phyloP scores from a whole-genome alignment of 2,329 filamentous ascomycete genomes.

The Lasiodiplodia citricola region DNA sequence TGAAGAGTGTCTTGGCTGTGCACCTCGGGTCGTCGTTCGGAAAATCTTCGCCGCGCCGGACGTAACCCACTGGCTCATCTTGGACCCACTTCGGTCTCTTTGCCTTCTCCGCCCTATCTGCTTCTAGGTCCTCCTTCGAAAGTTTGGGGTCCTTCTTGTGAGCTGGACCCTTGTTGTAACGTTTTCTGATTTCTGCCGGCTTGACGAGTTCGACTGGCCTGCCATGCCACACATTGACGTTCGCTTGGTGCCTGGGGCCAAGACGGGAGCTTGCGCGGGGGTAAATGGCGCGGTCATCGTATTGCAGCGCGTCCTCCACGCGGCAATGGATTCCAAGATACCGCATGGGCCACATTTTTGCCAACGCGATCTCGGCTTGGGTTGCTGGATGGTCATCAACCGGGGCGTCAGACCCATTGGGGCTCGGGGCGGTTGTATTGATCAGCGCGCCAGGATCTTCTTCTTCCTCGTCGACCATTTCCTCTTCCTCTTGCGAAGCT shows the following conservation, averaged over 20 bases:
- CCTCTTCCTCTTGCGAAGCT: constrained; percentile 66
- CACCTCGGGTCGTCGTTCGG: constrained; percentile 73
- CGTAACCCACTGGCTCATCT: constrained; percentile 87
- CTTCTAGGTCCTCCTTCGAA: constrained; percentile 82
- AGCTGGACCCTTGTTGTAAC: constrained; percentile 63
- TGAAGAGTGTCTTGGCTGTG: constrained; percentile 79
- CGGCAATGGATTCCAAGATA: constrained; percentile 96
- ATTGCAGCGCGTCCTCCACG: constrained; percentile 92
- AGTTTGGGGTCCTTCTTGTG: constrained; percentile 78
- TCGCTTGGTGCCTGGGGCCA: constrained; percentile 89
- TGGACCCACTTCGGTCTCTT: constrained; percentile 91
- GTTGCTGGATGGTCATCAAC: constrained; percentile 69
- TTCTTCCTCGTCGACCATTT: constrained; percentile 71
- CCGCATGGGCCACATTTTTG: constrained; percentile 93
- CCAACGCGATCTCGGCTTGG: constrained; percentile 86
- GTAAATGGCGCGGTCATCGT: constrained; percentile 92
- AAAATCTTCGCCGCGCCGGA: constrained; percentile 81
- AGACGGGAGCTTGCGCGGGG: constrained; percentile 91
- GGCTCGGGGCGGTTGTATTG: constrained; percentile 54
- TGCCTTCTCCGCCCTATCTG: constrained; percentile 78
- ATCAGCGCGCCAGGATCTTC: constrained; percentile 56
- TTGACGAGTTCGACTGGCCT: constrained; percentile 90
- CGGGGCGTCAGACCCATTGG: constrained; percentile 53
- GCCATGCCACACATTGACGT: constrained; percentile 83
- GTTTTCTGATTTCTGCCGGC: constrained; percentile 82